phyloP scores from a whole-genome alignment of 129 eudicot genomes.

The Scalesia atractyloides region DNA sequence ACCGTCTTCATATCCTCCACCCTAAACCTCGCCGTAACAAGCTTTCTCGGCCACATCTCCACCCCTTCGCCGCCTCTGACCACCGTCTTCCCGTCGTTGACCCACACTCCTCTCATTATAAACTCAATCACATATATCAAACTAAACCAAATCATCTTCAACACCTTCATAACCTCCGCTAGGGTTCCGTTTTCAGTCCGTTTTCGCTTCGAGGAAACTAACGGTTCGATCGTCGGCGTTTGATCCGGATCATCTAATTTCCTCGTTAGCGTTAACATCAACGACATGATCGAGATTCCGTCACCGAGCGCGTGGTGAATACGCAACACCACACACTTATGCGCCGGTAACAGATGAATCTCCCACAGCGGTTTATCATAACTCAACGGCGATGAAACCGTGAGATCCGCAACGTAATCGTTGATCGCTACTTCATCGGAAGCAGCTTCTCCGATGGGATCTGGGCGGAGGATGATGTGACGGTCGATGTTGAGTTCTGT shows the following conservation, averaged over 20 bases:
- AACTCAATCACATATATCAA: constrained; percentile 51
- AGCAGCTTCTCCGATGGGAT: constrained; percentile 28
- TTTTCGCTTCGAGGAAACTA: neutral
- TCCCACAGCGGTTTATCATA: constrained; percentile 86
- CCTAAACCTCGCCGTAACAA: constrained; percentile 61
- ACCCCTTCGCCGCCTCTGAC: constrained; percentile 83
- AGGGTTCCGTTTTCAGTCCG: constrained; percentile 2
- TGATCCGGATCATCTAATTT: constrained; percentile 41
- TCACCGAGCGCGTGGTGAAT: constrained; percentile 92
- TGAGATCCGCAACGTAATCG: constrained; percentile 61
- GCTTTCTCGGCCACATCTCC: constrained; percentile 82
- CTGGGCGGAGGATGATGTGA: constrained; percentile 56
- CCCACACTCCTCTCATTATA: constrained; percentile 48
- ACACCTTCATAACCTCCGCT: constrained; percentile 9
- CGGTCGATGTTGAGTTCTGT: constrained; percentile 54
- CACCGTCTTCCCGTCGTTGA: constrained; percentile 51
- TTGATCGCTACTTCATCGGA: constrained; percentile 54
- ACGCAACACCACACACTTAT: constrained; percentile 60
- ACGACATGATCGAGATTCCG: constrained; percentile 77
- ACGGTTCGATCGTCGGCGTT: constrained; percentile 40
- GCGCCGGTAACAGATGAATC: constrained; percentile 61
- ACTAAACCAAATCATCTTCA: constrained; percentile 49
- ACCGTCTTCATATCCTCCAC: constrained; percentile 81
- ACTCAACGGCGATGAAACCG: constrained; percentile 64
- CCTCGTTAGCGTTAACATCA: constrained; percentile 52